Evolutionary conservation across 371 early-diverging fungal species (phyloP).

Genomic region (Rhizopus delemar): DNA sequence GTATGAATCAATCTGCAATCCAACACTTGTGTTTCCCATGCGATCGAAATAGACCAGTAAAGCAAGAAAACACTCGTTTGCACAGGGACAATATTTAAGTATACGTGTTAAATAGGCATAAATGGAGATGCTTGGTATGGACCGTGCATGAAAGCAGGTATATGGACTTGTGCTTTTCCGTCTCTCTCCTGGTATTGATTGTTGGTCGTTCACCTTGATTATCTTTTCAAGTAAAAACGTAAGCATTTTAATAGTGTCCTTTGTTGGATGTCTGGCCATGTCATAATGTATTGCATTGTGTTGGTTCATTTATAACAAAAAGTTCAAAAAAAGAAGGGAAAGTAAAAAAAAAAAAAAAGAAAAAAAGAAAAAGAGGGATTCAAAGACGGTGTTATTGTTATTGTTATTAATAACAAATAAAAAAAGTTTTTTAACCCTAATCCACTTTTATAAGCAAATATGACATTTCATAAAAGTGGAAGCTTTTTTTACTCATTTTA

Average conservation of each 20-base stretch:
- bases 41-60: slow-evolving; percentile 84
- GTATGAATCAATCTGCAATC: slow-evolving; percentile 78
- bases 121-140: slow-evolving; percentile 86
- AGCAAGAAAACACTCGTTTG: slow-evolving; percentile 84
- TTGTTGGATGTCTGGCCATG: slow-evolving; percentile 58
- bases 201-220: slow-evolving; percentile 57
- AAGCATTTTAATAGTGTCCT: slow-evolving; percentile 68
- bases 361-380: background rate
- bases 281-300: slow-evolving; percentile 34
- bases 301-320: background rate
- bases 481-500: too few relatives aligned
- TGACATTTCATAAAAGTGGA: too few relatives aligned
- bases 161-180: slow-evolving; percentile 28
- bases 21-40: slow-evolving; percentile 53
- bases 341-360: background rate
- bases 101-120: slow-evolving; percentile 82
- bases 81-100: slow-evolving; percentile 88
- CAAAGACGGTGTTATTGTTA: background rate
- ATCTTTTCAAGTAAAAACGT: slow-evolving; percentile 61
- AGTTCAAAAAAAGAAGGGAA: background rate
- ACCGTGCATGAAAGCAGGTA: slow-evolving; percentile 83
- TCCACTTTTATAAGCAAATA: too few relatives aligned
- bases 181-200: slow-evolving; percentile 19
- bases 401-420: too few relatives aligned
- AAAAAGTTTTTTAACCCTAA: too few relatives aligned